These are phyloP conservation scores for Anthracocystis walkeri DNA, from an alignment of 1,284 basidiomycete genomes.

Conservation along the genomic window DNA sequence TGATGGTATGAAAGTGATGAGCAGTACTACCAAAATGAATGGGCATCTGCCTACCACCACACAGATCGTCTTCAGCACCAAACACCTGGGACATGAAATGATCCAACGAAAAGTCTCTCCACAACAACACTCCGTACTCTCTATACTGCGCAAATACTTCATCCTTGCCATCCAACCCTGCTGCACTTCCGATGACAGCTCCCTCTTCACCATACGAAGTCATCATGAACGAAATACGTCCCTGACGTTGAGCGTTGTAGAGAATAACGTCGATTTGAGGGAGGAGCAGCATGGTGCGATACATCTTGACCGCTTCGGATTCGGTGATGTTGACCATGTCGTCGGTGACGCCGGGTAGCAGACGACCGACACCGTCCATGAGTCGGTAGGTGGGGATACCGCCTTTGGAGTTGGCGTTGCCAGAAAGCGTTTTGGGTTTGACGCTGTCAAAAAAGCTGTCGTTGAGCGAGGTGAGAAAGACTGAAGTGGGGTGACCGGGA, in stretches of 20 bases:
- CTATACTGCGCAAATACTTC: constrained; percentile 74
- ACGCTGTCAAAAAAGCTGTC: constrained; percentile 60
- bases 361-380: constrained; percentile 54
- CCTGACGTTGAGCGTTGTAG: constrained; percentile 91
- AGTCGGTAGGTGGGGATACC: constrained; percentile 65
- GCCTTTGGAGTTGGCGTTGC: constrained; percentile 42
- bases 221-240: constrained; percentile 93
- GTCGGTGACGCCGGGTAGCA: constrained; percentile 56
- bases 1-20: constrained; percentile 92
- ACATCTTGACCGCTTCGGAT: constrained; percentile 60
- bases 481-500: constrained; percentile 56
- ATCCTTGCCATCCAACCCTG: constrained; percentile 83
- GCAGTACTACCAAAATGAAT: constrained; percentile 83
- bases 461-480: constrained; percentile 59
- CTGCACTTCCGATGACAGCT: constrained; percentile 88
- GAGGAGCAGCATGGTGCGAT: constrained; percentile 72
- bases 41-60: constrained; percentile 66
- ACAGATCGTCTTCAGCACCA: constrained; percentile 57
- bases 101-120: constrained; percentile 78
- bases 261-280: constrained; percentile 88
- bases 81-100: constrained; percentile 60
- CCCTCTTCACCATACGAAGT: constrained; percentile 85
- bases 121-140: constrained; percentile 89
- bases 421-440: constrained; percentile 44
- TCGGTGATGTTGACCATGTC: constrained; percentile 51